phyloP scores from a whole-genome alignment of 2,329 filamentous ascomycete genomes.

The Exophiala aquamarina region DNA sequence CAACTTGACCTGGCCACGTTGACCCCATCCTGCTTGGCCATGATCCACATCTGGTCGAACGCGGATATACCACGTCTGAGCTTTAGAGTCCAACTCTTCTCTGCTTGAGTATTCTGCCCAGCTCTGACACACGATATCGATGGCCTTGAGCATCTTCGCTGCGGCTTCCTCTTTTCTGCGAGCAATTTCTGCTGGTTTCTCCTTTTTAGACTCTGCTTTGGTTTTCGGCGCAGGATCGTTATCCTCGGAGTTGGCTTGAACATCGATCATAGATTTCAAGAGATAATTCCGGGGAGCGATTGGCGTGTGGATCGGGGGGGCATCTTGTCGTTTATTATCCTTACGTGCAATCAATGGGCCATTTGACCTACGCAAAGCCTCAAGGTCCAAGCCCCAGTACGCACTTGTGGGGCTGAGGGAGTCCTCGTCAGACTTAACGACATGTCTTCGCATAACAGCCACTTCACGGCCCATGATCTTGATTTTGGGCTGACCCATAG shows the following conservation, averaged over 20 bases:
- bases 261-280: constrained; percentile 45
- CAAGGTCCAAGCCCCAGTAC: constrained; percentile 60
- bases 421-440: constrained; percentile 54
- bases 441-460: constrained; percentile 66
- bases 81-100: constrained; percentile 70
- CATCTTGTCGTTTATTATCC: constrained; percentile 32
- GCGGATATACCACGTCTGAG: constrained; percentile 79
- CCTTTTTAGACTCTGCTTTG: constrained; percentile 27
- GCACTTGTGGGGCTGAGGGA: constrained; percentile 37
- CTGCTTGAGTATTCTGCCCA: constrained; percentile 66
- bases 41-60: constrained; percentile 73
- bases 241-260: constrained; percentile 8
- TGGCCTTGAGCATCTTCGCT: constrained; percentile 65
- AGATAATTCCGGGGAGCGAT: constrained; percentile 65
- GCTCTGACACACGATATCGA: constrained; percentile 71
- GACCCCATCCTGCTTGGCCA: constrained; percentile 78
- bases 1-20: constrained; percentile 70
- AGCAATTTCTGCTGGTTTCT: constrained; percentile 57
- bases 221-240: background rate
- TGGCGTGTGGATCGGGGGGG: constrained; percentile 72
- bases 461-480: constrained; percentile 72
- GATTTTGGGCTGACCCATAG: constrained; percentile 72
- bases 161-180: constrained; percentile 69
- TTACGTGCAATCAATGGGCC: constrained; percentile 25
- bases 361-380: constrained; percentile 53